Evolutionary conservation across 169 alveolate species (phyloP).

Genomic region (Plasmodium sp.): DNA sequence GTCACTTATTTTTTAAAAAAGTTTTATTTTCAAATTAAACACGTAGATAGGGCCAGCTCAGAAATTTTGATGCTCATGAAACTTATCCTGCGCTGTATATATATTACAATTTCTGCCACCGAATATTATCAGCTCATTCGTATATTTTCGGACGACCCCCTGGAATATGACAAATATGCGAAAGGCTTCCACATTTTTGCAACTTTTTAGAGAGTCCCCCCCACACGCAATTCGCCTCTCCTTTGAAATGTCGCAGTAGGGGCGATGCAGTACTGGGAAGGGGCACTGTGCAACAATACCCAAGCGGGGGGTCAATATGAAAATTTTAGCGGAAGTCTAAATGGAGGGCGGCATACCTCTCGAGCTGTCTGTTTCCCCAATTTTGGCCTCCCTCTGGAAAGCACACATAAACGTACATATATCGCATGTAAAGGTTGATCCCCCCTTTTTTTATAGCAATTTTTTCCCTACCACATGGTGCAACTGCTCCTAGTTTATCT

Average conservation of each 20-base stretch:
- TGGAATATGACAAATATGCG: slow-evolving; percentile 27
- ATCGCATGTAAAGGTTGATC: not conserved
- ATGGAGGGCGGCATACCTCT: not conserved
- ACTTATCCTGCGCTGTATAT: slow-evolving; percentile 37
- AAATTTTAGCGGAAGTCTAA: not conserved
- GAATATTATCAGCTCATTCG: slow-evolving; percentile 16
- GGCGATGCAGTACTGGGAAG: not conserved
- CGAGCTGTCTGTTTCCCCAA: not conserved
- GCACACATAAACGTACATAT: not conserved
- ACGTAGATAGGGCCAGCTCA: slow-evolving; percentile 11
- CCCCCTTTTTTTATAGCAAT: not conserved
- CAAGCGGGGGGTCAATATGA: not conserved
- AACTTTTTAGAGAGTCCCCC: not conserved
- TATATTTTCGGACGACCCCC: slow-evolving; percentile 36
- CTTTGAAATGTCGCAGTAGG: not conserved
- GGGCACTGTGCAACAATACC: not conserved
- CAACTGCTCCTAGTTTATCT: not conserved
- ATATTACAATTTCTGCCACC: not conserved
- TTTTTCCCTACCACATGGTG: not conserved
- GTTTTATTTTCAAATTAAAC: slow-evolving; percentile 20
- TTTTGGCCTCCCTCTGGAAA: not conserved
- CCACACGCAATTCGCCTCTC: not conserved
- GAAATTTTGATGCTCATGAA: slow-evolving; percentile 36
- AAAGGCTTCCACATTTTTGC: slow-evolving; percentile 39
- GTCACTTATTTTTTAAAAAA: slow-evolving; percentile 22